Conservation (phyloP, 78 protist species). For the Monocercomonoides exilis region DNA sequence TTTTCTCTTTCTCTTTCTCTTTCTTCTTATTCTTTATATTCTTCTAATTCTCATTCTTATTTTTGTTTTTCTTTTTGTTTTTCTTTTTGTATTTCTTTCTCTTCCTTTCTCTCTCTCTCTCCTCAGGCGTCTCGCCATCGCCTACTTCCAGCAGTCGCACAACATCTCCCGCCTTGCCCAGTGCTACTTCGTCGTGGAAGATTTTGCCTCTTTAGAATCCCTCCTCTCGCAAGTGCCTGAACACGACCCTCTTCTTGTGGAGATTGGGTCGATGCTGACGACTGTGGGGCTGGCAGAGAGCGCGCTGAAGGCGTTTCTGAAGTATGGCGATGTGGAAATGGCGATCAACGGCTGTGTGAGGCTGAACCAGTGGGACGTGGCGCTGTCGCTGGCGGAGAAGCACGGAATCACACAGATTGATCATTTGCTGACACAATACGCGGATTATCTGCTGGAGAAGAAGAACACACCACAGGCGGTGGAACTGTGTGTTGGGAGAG, state of each 20-base stretch:
- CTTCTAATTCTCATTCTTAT: too few species aligned
- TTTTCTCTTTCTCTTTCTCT: too few species aligned
- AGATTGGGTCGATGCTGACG: constrained; percentile 28
- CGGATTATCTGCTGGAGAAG: constrained; percentile 41
- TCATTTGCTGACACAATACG: constrained; percentile 44
- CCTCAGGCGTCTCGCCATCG: constrained; percentile 33
- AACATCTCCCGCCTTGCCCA: constrained; percentile 14
- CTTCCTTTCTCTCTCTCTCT: too few species aligned
- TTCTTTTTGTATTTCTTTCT: too few species aligned
- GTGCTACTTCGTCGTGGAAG: constrained; percentile 36
- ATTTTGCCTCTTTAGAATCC: constrained; percentile 13
- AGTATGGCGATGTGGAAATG: constrained; percentile 33
- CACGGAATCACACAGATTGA: constrained; percentile 43
- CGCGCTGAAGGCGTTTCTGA: constrained; percentile 46
- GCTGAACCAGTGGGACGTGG: constrained; percentile 58
- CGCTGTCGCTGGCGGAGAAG: constrained; percentile 52
- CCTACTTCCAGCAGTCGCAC: constrained; percentile 37
- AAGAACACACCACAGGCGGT: constrained; percentile 44
- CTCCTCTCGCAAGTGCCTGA: constrained; percentile 20
- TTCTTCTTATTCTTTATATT: too few species aligned
- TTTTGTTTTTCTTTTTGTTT: too few species aligned
- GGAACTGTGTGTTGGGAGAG: constrained; percentile 56
- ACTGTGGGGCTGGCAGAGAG: constrained; percentile 50
- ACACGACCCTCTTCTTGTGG: constrained; percentile 17
- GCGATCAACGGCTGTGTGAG: constrained; percentile 59